A percentile compares a stretch with the other conserved stretches of the same genome.
Conservation (phyloP, 2,329 filamentous ascomycete genomes). For the Aureobasidium sp. region DNA sequence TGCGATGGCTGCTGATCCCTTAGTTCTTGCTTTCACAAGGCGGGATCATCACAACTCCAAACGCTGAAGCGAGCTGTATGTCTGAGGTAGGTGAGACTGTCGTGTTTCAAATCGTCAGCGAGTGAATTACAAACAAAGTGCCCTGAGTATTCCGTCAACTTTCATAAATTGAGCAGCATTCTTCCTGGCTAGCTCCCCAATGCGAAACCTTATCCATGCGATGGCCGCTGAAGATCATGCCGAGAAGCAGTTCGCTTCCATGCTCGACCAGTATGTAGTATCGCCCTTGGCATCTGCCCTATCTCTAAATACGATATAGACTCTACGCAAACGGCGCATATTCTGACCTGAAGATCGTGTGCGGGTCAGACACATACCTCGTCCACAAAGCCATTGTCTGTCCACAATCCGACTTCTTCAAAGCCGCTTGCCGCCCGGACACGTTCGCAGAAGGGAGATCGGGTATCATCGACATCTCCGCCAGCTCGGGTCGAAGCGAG, state of each 20-base stretch:
- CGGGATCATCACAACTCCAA: not conserved
- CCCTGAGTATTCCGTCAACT: not conserved
- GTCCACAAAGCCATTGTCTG: constrained; percentile 24
- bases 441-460: not conserved
- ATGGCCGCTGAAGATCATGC: not conserved
- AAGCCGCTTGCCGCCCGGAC: constrained; percentile 18
- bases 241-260: not conserved
- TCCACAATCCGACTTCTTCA: constrained; percentile 21
- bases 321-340: constrained; percentile 13
- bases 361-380: constrained; percentile 18
- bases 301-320: not conserved
- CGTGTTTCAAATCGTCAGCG: not conserved
- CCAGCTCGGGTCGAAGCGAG: not conserved
- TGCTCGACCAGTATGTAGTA: not conserved
- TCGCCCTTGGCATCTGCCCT: not conserved
- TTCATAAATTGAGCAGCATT: not conserved
- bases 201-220: too few relatives aligned
- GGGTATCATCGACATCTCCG: not conserved
- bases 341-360: constrained; percentile 21
- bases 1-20: too few relatives aligned
- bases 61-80: not conserved
- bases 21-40: too few relatives aligned
- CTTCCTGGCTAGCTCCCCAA: not conserved
- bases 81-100: not conserved
- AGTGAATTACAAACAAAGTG: not conserved